Evolutionary conservation across 2,329 filamentous ascomycete species (phyloP).

Genomic region (Fonsecaea erecta): DNA sequence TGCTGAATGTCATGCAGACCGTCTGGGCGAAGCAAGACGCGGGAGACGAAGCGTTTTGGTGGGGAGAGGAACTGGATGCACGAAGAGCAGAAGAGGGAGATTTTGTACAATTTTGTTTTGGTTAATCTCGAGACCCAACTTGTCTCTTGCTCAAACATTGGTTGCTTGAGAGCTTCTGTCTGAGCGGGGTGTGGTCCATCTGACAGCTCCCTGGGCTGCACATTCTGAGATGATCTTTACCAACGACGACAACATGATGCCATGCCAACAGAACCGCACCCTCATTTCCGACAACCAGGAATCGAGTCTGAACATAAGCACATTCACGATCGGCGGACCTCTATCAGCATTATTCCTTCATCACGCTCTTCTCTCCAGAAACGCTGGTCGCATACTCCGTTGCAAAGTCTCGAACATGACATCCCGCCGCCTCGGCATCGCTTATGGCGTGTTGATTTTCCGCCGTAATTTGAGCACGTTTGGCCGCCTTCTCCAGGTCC

Average conservation of each 20-base stretch:
- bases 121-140: background rate
- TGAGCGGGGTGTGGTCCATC: no score
- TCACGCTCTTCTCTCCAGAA: background rate
- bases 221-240: background rate
- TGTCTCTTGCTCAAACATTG: background rate
- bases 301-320: background rate
- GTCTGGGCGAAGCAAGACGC: constrained; percentile 20
- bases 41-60: constrained; percentile 20
- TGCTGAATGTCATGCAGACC: constrained; percentile 9
- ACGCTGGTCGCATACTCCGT: background rate
- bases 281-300: background rate
- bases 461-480: background rate
- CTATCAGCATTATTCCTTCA: background rate
- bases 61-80: constrained; percentile 22
- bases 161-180: background rate
- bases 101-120: constrained; percentile 24
- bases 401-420: background rate
- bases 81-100: constrained; percentile 17
- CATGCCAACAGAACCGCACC: background rate
- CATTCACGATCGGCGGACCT: background rate
- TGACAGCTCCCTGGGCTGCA: no score
- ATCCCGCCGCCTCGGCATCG: background rate
- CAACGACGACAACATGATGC: background rate
- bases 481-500: background rate
- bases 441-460: background rate